A percentile compares a stretch with the other conserved stretches of the same genome.
phyloP scores from a whole-genome alignment of 306 rosid species.

The Rosa chinensis region DNA sequence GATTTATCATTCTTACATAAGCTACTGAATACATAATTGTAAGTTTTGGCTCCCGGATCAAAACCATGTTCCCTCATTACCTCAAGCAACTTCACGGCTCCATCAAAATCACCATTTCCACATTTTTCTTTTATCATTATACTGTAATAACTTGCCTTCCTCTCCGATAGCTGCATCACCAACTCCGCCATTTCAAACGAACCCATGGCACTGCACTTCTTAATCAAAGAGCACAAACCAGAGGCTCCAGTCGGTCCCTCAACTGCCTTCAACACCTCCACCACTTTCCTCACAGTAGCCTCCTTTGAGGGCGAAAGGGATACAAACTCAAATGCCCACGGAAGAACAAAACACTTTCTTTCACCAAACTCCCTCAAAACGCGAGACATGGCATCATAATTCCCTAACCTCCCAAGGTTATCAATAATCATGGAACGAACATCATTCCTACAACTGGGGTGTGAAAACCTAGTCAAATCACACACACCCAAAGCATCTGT shows the following conservation, averaged over 20 bases:
- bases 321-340: constrained; percentile 61
- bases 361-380: constrained; percentile 41
- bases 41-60: constrained; percentile 32
- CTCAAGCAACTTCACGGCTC: constrained; percentile 43
- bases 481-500: constrained; percentile 55
- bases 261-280: constrained; percentile 52
- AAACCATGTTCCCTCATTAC: constrained; percentile 56
- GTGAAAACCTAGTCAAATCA: constrained; percentile 51
- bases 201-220: constrained; percentile 46
- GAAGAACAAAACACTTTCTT: constrained; percentile 27
- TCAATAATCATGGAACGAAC: constrained; percentile 51
- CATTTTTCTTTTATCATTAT: constrained; percentile 53
- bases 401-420: constrained; percentile 60
- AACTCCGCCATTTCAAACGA: constrained; percentile 45
- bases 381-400: constrained; percentile 52
- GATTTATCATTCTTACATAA: constrained; percentile 45
- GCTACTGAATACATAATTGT: constrained; percentile 53
- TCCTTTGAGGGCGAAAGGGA: constrained; percentile 28
- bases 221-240: constrained; percentile 60
- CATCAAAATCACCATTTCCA: constrained; percentile 44
- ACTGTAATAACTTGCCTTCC: constrained; percentile 41
- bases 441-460: constrained; percentile 34
- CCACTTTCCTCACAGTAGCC: constrained; percentile 36
- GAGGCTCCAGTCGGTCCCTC: constrained; percentile 55
- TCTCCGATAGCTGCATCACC: constrained; percentile 46